A percentile compares a stretch with the other conserved stretches of the same genome.
These are phyloP conservation scores for Ophiostoma novo-ulmi DNA, from an alignment of 2,329 filamentous ascomycete genomes.

Conservation along the genomic window DNA sequence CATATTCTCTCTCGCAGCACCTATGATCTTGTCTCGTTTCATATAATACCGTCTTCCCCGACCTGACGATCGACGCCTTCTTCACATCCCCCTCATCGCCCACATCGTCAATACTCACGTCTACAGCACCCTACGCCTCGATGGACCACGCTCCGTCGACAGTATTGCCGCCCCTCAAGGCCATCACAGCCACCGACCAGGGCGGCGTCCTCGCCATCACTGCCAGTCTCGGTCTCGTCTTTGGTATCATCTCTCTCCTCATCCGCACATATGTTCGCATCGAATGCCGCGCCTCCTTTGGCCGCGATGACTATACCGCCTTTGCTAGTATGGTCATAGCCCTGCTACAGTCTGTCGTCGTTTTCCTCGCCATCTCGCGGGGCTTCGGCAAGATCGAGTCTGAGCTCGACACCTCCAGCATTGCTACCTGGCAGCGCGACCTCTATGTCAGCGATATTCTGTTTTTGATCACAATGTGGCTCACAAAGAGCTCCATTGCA, in stretches of 20 bases:
- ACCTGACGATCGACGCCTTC: not conserved
- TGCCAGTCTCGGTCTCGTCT: conserved; percentile 36
- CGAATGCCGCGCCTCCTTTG: conserved; percentile 32
- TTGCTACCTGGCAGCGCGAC: conserved; percentile 35
- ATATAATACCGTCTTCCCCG: conserved; percentile 7
- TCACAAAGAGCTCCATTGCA: conserved; percentile 41
- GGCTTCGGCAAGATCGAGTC: conserved; percentile 38
- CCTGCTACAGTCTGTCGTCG: conserved; percentile 36
- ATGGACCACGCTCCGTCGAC: conserved; percentile 24
- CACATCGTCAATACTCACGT: not conserved
- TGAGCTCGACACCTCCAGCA: conserved; percentile 28
- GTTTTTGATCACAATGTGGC: conserved; percentile 39
- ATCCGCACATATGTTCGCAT: conserved; percentile 39
- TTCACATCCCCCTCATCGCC: not conserved
- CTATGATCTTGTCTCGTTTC: conserved; percentile 8
- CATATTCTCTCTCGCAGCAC: not conserved
- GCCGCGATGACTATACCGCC: conserved; percentile 36
- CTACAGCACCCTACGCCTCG: not conserved
- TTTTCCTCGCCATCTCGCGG: conserved; percentile 36
- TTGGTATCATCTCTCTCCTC: conserved; percentile 37
- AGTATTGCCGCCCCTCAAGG: conserved; percentile 34
- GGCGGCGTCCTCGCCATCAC: conserved; percentile 39
- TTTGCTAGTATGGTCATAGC: conserved; percentile 34
- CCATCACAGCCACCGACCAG: conserved; percentile 37
- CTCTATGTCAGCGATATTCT: conserved; percentile 41